Percentiles rank a stretch among this genome's conserved stretches.
Conservation (phyloP, 2,329 filamentous ascomycete genomes). For the Fusarium caatingaense region DNA sequence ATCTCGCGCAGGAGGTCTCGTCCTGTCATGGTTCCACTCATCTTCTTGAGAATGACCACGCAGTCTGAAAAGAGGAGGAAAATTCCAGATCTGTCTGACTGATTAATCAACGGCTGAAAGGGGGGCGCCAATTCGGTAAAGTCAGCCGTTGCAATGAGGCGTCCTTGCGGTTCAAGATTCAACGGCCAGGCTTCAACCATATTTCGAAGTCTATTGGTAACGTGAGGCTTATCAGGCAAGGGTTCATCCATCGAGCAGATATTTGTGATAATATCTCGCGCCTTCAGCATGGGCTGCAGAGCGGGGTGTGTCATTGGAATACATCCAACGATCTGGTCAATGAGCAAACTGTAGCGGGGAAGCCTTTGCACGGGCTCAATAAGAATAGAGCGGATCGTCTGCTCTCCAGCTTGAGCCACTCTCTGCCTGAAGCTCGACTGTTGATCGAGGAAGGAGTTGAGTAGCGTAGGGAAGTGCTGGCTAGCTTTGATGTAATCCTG, state of each 20-base stretch:
- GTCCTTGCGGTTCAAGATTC: slow-evolving; percentile 77
- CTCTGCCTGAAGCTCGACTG: slow-evolving; percentile 85
- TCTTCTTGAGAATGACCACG: slow-evolving; percentile 80
- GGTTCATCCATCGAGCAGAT: slow-evolving; percentile 92
- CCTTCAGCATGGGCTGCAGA: slow-evolving; percentile 83
- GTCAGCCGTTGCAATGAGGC: slow-evolving; percentile 84
- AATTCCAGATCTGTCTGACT: slow-evolving; percentile 70
- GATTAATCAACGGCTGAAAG: slow-evolving; percentile 62
- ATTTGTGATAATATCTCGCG: slow-evolving; percentile 92
- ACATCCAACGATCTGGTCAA: slow-evolving; percentile 91
- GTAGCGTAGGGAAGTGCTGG: slow-evolving; percentile 83
- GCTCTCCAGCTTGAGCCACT: slow-evolving; percentile 86
- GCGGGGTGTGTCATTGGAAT: slow-evolving; percentile 89
- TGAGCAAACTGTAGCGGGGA: slow-evolving; percentile 93
- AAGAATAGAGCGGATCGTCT: slow-evolving; percentile 87
- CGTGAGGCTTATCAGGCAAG: slow-evolving; percentile 75
- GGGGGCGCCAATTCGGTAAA: slow-evolving; percentile 81
- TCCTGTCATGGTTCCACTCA: slow-evolving; percentile 72
- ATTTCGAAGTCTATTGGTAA: slow-evolving; percentile 78
- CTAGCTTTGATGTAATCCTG: slow-evolving; percentile 93
- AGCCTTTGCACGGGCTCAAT: slow-evolving; percentile 97
- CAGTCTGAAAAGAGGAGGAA: slow-evolving; percentile 88
- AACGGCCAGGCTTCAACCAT: slow-evolving; percentile 82
- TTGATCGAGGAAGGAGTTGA: slow-evolving; percentile 82
- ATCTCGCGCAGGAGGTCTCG: slow-evolving; percentile 85